Base-by-base conservation (phyloP, 2,329 filamentous ascomycete species). In the Lecanosticta acicola region DNA sequence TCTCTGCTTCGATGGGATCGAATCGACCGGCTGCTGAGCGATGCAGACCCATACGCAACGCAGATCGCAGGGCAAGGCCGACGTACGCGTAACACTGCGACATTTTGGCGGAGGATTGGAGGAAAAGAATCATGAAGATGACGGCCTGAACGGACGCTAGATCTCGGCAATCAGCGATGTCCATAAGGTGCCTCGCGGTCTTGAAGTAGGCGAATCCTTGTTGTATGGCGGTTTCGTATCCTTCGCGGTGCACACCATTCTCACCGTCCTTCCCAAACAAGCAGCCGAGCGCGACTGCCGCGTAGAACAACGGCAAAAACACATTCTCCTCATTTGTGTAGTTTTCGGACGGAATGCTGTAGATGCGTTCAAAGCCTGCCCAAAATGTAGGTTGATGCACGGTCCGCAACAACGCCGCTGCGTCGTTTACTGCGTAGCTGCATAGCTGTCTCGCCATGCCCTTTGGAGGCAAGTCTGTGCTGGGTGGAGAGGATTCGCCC, bases 301-400 rank as follows among this genome's bases (percentile, higher is more conserved):
- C 68, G 55, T 75, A 74, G 14, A 75, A 59, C 14, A 76, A 56
- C 11, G 73, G 72, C 29, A 75, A 57, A 45, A 75, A 76, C 19
- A 58, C 67, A 41, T 72, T 67, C 35, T 76, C 72, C 10, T 68
- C 62, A 46, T 69, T 67, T 13, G 62, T 66, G 51, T 71, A 73
- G 34, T 69, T 62, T 16, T 74, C 72, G 10, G 63, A 53, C 1
- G 84, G 73, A 17, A 74, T 80, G 53, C 84, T 79, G 66, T 94
- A 96, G 32, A 96, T 75, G 44, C 77, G 77, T 55, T 95, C 83
- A 51, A 95, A 77, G 58, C 80, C 81, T 48, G 79, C 76, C 68
- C 85, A 88, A 63, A 95, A 96, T 0, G 80, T 80, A 0, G 90
- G 90, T 40, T 85, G 74, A 60, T 96, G 89, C 3, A 94, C 78